Evolutionary conservation across 371 early-diverging fungal species (phyloP), one percentile per base, ranked within the genome.

Genomic region (Mycotypha africana): DNA sequence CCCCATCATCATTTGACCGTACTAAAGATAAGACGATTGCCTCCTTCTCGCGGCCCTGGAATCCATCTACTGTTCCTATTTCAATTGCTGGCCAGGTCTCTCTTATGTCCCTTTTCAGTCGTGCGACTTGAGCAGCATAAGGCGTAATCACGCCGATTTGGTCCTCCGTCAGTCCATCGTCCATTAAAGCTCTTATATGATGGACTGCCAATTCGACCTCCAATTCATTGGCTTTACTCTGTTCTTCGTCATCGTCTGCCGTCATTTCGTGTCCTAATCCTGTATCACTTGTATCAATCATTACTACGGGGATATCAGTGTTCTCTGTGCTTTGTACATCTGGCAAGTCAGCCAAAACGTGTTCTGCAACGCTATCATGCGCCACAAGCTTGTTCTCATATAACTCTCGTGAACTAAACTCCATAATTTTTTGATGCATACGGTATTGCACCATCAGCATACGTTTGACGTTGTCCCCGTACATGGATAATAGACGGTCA

Each of bases 1-100:
- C 82, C 2, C 82, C 80, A 5, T 69, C 56, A 15, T 74, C 78
- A 60, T 97, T 95, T 8, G 88, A 86, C n/a, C 94, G 68, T 4
- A 95, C 96, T 9, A 95, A 63, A 1, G 88, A 81, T 16, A 99
- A 42, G 5, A 97, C 65, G 19, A 97, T 85, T 1, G 87, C 92
- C 45, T 97, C 93, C 51, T 92, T 92, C 63, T 97, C 99, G 44
- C 92, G 79, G 0, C 99, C 98, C 62, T 99, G 99, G 56, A 97
- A 95, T 0, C 96, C 95, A 68, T 99, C 99, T 1, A 97, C 94
- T 2, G 90, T 84, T 0, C 88, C 89, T 17, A 93, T 81, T 53
- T 91, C 92, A 35, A 93, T 69, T 2, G 55, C 45, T 3, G 63
- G 67, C 62, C 65, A 66, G 23, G 47, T 45, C 15, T 71, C 72